Conservation (phyloP, 1,284 basidiomycete species). For the Trametes hirsuta region DNA sequence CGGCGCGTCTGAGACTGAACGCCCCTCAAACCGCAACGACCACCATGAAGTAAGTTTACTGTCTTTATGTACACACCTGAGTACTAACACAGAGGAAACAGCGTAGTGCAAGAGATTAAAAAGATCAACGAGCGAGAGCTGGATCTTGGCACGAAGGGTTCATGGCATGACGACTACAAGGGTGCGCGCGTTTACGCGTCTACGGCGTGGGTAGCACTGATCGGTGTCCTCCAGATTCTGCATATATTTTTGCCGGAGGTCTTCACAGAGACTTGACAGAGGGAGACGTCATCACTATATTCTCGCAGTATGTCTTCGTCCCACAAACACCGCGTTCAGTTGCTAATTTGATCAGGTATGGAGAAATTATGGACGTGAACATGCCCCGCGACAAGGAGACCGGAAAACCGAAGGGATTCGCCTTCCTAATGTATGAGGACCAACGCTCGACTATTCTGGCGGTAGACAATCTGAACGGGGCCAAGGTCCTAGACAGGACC, state of each 20-base stretch:
- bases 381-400: conserved; percentile 92
- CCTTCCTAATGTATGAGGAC: conserved; percentile 99
- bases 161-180: conserved; percentile 98
- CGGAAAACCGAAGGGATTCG: conserved; percentile 90
- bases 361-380: conserved; percentile 94
- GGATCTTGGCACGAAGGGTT: conserved; percentile 76
- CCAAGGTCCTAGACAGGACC: conserved; percentile 84
- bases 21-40: conserved; percentile 10
- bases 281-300: conserved; percentile 96
- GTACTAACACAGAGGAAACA: conserved; percentile 37
- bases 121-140: conserved; percentile 93
- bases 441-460: conserved; percentile 95
- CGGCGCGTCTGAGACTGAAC: conserved; percentile 5
- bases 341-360: conserved; percentile 62
- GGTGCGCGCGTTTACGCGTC: conserved; percentile 43
- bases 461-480: conserved; percentile 98
- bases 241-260: conserved; percentile 93
- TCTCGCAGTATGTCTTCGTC: conserved; percentile 83
- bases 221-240: conserved; percentile 68
- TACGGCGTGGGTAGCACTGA: conserved; percentile 2
- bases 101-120: conserved; percentile 91
- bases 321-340: neutral
- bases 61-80: neutral
- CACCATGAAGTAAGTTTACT: conserved; percentile 67
- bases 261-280: conserved; percentile 89